Percentiles rank a stretch among this genome's conserved stretches.
phyloP scores from a whole-genome alignment of 805 yeast species.

The Lipomyces yamanashiensis region DNA sequence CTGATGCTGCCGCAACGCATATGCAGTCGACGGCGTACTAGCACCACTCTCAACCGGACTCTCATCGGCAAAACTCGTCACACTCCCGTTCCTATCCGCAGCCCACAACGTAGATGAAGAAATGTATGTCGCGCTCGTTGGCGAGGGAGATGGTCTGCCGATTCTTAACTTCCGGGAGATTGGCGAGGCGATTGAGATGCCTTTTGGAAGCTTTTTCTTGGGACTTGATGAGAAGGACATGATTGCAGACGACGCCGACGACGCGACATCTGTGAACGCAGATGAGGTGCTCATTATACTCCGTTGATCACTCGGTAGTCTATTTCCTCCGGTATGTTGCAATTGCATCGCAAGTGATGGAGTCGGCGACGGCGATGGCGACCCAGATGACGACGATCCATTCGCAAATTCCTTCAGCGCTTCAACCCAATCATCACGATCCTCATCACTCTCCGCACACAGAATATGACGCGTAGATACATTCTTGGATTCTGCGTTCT shows the following conservation, averaged over 20 bases:
- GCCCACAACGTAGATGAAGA: neutral
- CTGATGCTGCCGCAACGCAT: neutral
- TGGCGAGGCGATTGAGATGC: slow-evolving; percentile 23
- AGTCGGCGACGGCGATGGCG: slow-evolving; percentile 14
- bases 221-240: slow-evolving; percentile 14
- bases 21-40: slow-evolving; percentile 3
- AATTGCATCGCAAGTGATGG: slow-evolving; percentile 2
- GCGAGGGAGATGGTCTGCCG: slow-evolving; percentile 2
- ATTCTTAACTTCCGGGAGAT: slow-evolving; percentile 20
- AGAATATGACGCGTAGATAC: slow-evolving; percentile 54
- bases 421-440: slow-evolving; percentile 74
- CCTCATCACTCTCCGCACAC: slow-evolving; percentile 79
- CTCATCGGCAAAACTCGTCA: neutral
- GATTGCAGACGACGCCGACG: slow-evolving; percentile 7
- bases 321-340: neutral
- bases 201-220: slow-evolving; percentile 23
- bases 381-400: neutral
- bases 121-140: neutral
- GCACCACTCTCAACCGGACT: slow-evolving; percentile 8
- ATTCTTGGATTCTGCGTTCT: slow-evolving; percentile 45
- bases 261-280: neutral
- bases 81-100: slow-evolving; percentile 1
- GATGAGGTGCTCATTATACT: slow-evolving; percentile 6
- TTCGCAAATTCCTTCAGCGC: slow-evolving; percentile 41
- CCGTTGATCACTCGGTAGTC: slow-evolving; percentile 13